These are phyloP conservation scores for Hamigera avellanea DNA, from an alignment of 495 filamentous ascomycete species.

Conservation along the genomic window DNA sequence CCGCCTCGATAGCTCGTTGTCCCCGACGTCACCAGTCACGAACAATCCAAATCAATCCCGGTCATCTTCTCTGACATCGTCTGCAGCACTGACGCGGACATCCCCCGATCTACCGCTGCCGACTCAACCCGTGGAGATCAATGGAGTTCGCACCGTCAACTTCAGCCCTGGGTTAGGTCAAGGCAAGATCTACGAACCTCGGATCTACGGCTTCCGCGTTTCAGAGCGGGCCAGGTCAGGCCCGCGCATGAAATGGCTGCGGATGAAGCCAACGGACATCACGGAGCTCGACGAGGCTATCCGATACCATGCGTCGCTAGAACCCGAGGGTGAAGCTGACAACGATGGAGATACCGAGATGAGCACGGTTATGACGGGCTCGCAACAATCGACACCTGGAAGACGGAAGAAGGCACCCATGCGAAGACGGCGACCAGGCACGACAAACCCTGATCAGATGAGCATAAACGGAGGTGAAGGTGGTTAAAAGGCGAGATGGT, in stretches of 20 bases:
- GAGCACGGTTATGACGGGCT: constrained; percentile 11
- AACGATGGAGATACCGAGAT: constrained; percentile 37
- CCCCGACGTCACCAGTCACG: constrained; percentile 18
- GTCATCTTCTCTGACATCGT: constrained; percentile 23
- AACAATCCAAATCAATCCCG: constrained; percentile 25
- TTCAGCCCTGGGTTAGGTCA: constrained; percentile 77
- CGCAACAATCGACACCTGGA: constrained; percentile 27
- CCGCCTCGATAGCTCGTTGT: constrained; percentile 18
- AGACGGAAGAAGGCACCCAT: constrained; percentile 41
- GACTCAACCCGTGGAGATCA: constrained; percentile 51
- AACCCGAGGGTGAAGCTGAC: constrained; percentile 28
- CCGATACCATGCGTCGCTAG: constrained; percentile 26
- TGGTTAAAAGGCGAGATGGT: constrained; percentile 8
- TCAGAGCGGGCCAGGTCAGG: constrained; percentile 76
- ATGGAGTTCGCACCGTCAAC: constrained; percentile 73
- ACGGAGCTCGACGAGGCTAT: constrained; percentile 71
- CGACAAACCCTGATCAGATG: constrained; percentile 21
- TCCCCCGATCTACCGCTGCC: constrained; percentile 20
- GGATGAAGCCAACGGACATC: constrained; percentile 69
- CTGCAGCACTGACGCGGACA: constrained; percentile 12
- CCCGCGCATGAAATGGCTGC: constrained; percentile 92
- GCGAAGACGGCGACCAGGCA: constrained; percentile 28
- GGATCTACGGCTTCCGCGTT: constrained; percentile 93
- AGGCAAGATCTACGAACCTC: constrained; percentile 81
- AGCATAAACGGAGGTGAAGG: constrained; percentile 24